phyloP scores from a whole-genome alignment of 1,139 yeast species.

The Sugiyamaella pinicola region DNA sequence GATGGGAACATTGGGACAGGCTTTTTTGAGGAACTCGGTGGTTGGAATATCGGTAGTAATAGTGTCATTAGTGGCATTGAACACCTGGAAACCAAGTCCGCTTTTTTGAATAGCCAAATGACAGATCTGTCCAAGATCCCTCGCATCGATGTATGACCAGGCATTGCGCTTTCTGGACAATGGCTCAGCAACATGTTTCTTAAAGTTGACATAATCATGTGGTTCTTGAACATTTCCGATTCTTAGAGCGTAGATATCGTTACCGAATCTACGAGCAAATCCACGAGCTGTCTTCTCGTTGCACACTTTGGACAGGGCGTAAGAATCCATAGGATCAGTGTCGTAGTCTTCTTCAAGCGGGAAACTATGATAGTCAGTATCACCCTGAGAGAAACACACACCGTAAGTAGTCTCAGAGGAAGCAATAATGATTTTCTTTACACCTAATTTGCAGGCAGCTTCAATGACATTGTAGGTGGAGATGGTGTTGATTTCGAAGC shows the following conservation, averaged over 20 bases:
- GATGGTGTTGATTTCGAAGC: slow-evolving; percentile 26
- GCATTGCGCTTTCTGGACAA: slow-evolving; percentile 24
- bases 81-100: slow-evolving; percentile 26
- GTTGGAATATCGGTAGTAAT: slow-evolving; percentile 25
- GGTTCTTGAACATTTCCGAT: slow-evolving; percentile 25
- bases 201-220: slow-evolving; percentile 21
- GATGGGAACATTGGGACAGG: slow-evolving; percentile 23
- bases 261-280: slow-evolving; percentile 26
- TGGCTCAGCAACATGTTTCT: slow-evolving; percentile 17
- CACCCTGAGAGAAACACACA: slow-evolving; percentile 28
- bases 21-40: slow-evolving; percentile 20
- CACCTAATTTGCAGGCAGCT: slow-evolving; percentile 32
- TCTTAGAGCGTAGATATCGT: slow-evolving; percentile 24
- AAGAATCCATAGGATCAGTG: slow-evolving; percentile 30
- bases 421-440: slow-evolving; percentile 31
- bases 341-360: slow-evolving; percentile 31
- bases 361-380: slow-evolving; percentile 26
- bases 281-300: slow-evolving; percentile 29
- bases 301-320: slow-evolving; percentile 30
- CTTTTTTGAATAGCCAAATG: slow-evolving; percentile 22
- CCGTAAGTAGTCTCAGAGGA: slow-evolving; percentile 32
- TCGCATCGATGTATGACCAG: slow-evolving; percentile 27
- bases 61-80: slow-evolving; percentile 26
- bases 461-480: slow-evolving; percentile 31
- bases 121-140: slow-evolving; percentile 27